A percentile compares a stretch with the other conserved stretches of the same genome.
Conservation (phyloP, 106 monocot genomes). For the Dioscorea alata region DNA sequence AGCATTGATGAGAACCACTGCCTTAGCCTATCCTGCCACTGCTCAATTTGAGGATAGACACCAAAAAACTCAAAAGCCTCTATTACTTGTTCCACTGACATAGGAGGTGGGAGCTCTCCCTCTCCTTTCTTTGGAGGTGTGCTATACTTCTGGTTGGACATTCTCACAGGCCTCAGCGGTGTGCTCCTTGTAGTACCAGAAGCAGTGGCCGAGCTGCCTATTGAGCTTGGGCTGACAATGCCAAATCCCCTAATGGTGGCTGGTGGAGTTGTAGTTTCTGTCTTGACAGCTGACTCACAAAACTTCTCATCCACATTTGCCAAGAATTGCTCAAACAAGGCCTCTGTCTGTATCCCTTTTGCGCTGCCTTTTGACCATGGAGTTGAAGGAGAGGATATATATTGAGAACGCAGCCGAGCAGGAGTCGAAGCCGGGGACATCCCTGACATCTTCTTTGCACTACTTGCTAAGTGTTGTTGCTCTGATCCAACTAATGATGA, state of each 20-base stretch:
- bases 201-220: constrained; percentile 35
- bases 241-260: constrained; percentile 44
- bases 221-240: constrained; percentile 48
- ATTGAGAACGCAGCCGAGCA: constrained; percentile 16
- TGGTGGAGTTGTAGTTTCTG: constrained; percentile 31
- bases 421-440: constrained; percentile 29
- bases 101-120: constrained; percentile 70
- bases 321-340: constrained; percentile 76
- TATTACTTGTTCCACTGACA: constrained; percentile 70
- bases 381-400: constrained; percentile 39
- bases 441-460: constrained; percentile 24
- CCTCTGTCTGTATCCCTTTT: constrained; percentile 77
- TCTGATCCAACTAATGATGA: constrained; percentile 25
- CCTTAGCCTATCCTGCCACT: constrained; percentile 76
- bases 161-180: constrained; percentile 76
- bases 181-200: constrained; percentile 69
- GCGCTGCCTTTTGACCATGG: constrained; percentile 76
- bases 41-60: constrained; percentile 72
- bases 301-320: constrained; percentile 66
- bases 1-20: constrained; percentile 92
- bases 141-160: constrained; percentile 79
- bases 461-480: constrained; percentile 18
- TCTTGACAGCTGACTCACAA: constrained; percentile 33
- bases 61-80: constrained; percentile 70
- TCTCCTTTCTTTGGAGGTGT: constrained; percentile 92